Conservation (phyloP, 106 monocot species). For the Allium fistulosum region DNA sequence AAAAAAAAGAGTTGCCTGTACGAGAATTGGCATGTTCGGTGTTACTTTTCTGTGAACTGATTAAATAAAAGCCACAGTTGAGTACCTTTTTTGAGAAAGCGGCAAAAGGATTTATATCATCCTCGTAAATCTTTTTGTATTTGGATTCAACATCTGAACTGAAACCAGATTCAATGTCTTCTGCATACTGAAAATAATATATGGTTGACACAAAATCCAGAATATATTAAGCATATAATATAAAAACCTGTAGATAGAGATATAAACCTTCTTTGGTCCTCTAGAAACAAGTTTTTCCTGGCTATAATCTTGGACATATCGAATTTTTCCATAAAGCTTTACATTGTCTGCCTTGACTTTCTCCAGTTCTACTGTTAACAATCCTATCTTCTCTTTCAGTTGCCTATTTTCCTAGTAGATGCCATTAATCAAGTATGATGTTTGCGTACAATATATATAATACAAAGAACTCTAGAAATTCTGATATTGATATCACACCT, state of each 20-base stretch:
- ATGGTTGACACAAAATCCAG: slow-evolving; percentile 1
- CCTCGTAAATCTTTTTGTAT: slow-evolving; percentile 98
- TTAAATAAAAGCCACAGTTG: not conserved
- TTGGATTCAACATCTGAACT: slow-evolving; percentile 93
- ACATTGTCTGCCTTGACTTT: slow-evolving; percentile 98
- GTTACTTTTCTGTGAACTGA: too few species aligned
- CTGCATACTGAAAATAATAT: slow-evolving; percentile 49
- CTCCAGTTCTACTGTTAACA: slow-evolving; percentile 69
- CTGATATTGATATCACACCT: slow-evolving; percentile 38
- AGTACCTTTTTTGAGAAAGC: slow-evolving; percentile 96
- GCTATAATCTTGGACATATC: slow-evolving; percentile 96
- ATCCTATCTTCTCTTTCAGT: slow-evolving; percentile 78
- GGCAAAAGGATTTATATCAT: slow-evolving; percentile 99
- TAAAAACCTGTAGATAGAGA: too few species aligned
- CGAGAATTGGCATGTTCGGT: too few species aligned
- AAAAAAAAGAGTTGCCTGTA: too few species aligned
- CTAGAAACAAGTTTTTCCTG: slow-evolving; percentile 89
- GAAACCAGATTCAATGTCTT: slow-evolving; percentile 96
- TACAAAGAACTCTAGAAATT: not conserved
- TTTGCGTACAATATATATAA: too few species aligned
- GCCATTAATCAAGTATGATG: too few species aligned
- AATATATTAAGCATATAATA: too few species aligned
- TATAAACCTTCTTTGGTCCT: slow-evolving; percentile 80
- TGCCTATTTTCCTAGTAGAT: slow-evolving; percentile 65
- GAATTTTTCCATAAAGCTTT: slow-evolving; percentile 92